phyloP scores from a whole-genome alignment of 768 basidiomycete genomes.

The Piloderma croceum region DNA sequence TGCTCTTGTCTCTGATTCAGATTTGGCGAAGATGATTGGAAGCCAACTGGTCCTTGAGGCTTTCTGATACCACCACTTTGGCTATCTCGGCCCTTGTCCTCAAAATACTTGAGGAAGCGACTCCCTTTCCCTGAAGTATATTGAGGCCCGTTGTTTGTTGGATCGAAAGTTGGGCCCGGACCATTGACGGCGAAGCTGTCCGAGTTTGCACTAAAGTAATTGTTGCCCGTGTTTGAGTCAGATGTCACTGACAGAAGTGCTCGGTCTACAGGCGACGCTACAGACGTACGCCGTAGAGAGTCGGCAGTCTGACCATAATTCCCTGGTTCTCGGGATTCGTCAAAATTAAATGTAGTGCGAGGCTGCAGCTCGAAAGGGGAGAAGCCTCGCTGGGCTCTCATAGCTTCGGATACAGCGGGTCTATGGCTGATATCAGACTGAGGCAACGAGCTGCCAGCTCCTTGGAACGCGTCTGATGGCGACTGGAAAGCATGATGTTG shows the following conservation, averaged over 20 bases:
- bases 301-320: slow-evolving; percentile 13
- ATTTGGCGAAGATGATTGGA: slow-evolving; percentile 42
- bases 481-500: slow-evolving; percentile 1
- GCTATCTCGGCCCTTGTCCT: slow-evolving; percentile 52
- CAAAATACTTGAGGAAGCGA: slow-evolving; percentile 84
- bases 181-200: too few species aligned
- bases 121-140: slow-evolving; percentile 64
- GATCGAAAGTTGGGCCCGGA: neutral
- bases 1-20: slow-evolving; percentile 44
- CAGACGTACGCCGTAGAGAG: slow-evolving; percentile 15
- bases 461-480: slow-evolving; percentile 4
- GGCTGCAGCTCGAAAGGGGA: slow-evolving; percentile 51
- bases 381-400: slow-evolving; percentile 32
- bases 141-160: slow-evolving; percentile 26
- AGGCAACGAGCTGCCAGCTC: neutral
- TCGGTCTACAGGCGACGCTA: slow-evolving; percentile 17
- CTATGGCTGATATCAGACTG: slow-evolving; percentile 4
- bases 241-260: slow-evolving; percentile 7
- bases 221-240: neutral
- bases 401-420: slow-evolving; percentile 9
- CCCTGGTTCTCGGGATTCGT: neutral
- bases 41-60: slow-evolving; percentile 31
- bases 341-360: neutral
- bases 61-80: slow-evolving; percentile 30
- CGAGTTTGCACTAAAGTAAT: neutral